Base-by-base conservation (phyloP, 106 monocot genomes). In the Dactylorhiza incarnata region DNA sequence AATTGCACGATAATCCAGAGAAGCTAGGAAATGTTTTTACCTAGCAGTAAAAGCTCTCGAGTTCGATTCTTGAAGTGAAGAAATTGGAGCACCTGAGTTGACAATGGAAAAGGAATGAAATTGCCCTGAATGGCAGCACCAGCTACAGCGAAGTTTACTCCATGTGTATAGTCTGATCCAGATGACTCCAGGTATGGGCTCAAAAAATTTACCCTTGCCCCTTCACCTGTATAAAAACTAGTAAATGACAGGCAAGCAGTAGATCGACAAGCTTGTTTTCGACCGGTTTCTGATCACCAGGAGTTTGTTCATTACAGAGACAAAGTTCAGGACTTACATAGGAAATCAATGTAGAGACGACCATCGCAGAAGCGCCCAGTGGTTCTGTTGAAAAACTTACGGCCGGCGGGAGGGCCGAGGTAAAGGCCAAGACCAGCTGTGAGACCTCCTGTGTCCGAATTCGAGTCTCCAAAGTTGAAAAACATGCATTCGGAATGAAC, bases 1-100 rank as follows among this genome's bases (percentile, higher is more conserved):
- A n/a, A n/a, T n/a, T n/a, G n/a, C n/a, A n/a, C n/a, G n/a, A n/a
- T n/a, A n/a, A n/a, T n/a, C n/a, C n/a, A n/a, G n/a, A n/a, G n/a
- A n/a, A n/a, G n/a, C n/a, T n/a, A n/a, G n/a, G n/a, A n/a, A n/a
- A n/a, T n/a, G n/a, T 11, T 50, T 6, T 50, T 79, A 89, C 89
- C 89, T 75, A 48, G 70, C 1, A 77, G 59, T 12, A 54, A 45
- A 51, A 89, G 84, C 44, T 89, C 89, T 23, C 78, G 74, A 1
- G 89, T 86, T 26, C 82, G 83, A 24, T 89, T 89, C 48, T 86
- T 83, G 79, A 89, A 89, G 75, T 89, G 89, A 73, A 89, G 84
- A 71, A 89, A 86, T 46, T 89, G 89, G 12, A 46, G 45, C 11
- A 86, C 79, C 79, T 89, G 89, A 68, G 78, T 78, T 7, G 77